A percentile compares a stretch with the other conserved stretches of the same genome.
Conservation (phyloP, 805 yeast genomes). For the Lachancea dasiensis region DNA sequence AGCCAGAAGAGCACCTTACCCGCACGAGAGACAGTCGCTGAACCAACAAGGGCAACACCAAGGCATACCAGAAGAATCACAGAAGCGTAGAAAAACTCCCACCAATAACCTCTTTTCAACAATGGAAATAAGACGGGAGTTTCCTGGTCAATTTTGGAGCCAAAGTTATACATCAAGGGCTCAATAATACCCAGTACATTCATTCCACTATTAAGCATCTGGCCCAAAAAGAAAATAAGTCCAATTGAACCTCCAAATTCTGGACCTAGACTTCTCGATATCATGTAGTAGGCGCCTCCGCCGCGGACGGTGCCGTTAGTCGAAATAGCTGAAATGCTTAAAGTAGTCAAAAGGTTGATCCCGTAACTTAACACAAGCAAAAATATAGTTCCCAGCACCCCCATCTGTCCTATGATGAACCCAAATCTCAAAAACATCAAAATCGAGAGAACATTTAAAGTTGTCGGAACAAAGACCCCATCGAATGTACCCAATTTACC, state of each 20-base stretch:
- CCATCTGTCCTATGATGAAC: constrained; percentile 91
- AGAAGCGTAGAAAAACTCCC: constrained; percentile 68
- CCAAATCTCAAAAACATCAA: constrained; percentile 95
- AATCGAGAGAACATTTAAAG: constrained; percentile 86
- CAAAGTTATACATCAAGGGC: constrained; percentile 79
- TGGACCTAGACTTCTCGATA: constrained; percentile 89
- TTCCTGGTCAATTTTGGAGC: constrained; percentile 46
- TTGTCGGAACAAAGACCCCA: constrained; percentile 92
- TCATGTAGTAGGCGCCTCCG: constrained; percentile 98
- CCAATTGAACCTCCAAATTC: constrained; percentile 99
- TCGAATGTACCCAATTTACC: constrained; percentile 70
- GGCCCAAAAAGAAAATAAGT: constrained; percentile 88
- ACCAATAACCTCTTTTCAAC: constrained; percentile 66
- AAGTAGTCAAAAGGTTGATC: constrained; percentile 77
- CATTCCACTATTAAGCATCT: constrained; percentile 82
- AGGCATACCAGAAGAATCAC: constrained; percentile 64
- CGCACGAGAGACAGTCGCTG: constrained; percentile 73
- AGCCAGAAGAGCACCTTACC: constrained; percentile 69
- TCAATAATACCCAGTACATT: constrained; percentile 95
- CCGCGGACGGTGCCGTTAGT: constrained; percentile 97
- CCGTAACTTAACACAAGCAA: constrained; percentile 67
- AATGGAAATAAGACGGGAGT: constrained; percentile 37
- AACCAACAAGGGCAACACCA: constrained; percentile 71
- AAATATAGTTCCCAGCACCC: constrained; percentile 68
- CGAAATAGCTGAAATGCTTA: constrained; percentile 91